phyloP scores from a whole-genome alignment of 2,329 filamentous ascomycete species.

The Aspergillus novofumigatus region DNA sequence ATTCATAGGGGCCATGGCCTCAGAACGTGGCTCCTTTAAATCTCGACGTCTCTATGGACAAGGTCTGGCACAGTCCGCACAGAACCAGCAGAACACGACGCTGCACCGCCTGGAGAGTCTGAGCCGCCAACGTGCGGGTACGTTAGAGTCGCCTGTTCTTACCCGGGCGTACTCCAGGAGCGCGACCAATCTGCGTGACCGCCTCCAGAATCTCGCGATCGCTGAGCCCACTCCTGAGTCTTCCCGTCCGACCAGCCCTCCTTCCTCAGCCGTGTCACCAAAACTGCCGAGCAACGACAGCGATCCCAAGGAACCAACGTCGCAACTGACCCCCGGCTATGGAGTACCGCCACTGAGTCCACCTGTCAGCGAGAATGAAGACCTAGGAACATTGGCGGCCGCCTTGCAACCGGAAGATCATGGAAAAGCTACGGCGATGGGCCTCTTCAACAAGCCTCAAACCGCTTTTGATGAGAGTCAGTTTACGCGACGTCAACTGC shows the following conservation, averaged over 20 bases:
- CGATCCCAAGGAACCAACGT: conserved; percentile 26
- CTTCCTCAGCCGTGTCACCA: conserved; percentile 36
- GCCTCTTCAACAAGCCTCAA: conserved; percentile 67
- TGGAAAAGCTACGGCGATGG: conserved; percentile 75
- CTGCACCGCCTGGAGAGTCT: conserved; percentile 77
- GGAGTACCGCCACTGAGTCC: conserved; percentile 61
- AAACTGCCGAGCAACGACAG: conserved; percentile 37
- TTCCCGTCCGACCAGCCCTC: conserved; percentile 38
- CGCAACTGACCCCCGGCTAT: conserved; percentile 24
- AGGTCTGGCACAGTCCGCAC: conserved; percentile 70
- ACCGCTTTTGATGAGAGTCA: conserved; percentile 79
- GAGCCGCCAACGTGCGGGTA: conserved; percentile 60
- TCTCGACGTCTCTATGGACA: conserved; percentile 77
- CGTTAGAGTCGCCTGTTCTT: conserved; percentile 46
- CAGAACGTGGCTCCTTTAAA: conserved; percentile 66
- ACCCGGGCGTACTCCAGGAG: conserved; percentile 51
- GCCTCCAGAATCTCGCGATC: conserved; percentile 34
- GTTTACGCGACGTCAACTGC: conserved; percentile 75
- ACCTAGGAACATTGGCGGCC: conserved; percentile 56
- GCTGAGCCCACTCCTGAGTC: conserved; percentile 18
- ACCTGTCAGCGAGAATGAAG: conserved; percentile 67
- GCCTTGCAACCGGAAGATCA: conserved; percentile 70
- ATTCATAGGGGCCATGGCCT: conserved; percentile 27
- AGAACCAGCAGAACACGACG: conserved; percentile 74
- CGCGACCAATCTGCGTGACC: conserved; percentile 62